Evolutionary conservation across 306 rosid species (phyloP).

Genomic region (Corylus americana): DNA sequence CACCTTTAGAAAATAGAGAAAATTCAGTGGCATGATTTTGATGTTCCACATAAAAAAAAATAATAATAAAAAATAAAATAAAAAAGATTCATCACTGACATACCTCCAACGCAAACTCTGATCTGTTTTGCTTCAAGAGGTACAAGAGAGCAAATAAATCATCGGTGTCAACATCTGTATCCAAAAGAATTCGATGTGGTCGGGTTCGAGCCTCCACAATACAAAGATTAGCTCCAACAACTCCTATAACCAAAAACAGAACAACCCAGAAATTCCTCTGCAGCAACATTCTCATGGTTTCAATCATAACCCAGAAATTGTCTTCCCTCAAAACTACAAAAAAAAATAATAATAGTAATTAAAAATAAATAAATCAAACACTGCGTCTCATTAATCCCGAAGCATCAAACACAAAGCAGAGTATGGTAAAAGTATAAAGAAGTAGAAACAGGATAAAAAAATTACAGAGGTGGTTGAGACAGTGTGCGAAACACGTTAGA

Average conservation of each 20-base stretch:
- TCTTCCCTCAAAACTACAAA: conserved; percentile 23
- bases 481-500: not conserved
- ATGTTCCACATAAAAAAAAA: not conserved
- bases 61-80: too few relatives aligned
- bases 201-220: conserved; percentile 44
- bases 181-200: conserved; percentile 77
- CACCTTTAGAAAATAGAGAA: not conserved
- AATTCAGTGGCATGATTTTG: not conserved
- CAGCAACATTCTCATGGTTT: conserved; percentile 42
- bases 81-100: conserved; percentile 2
- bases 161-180: conserved; percentile 84
- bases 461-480: not conserved
- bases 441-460: not conserved
- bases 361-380: not conserved
- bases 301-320: conserved; percentile 29
- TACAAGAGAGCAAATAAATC: conserved; percentile 81
- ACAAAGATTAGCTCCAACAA: conserved; percentile 32
- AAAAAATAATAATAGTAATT: not conserved
- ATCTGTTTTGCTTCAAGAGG: conserved; percentile 84
- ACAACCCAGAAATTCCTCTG: conserved; percentile 43
- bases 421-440: not conserved
- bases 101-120: conserved; percentile 85
- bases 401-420: not conserved
- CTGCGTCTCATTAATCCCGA: not conserved
- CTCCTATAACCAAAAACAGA: conserved; percentile 30